Base-by-base conservation (phyloP, 73 alveolate genomes). In the Paramecium bursaria region DNA sequence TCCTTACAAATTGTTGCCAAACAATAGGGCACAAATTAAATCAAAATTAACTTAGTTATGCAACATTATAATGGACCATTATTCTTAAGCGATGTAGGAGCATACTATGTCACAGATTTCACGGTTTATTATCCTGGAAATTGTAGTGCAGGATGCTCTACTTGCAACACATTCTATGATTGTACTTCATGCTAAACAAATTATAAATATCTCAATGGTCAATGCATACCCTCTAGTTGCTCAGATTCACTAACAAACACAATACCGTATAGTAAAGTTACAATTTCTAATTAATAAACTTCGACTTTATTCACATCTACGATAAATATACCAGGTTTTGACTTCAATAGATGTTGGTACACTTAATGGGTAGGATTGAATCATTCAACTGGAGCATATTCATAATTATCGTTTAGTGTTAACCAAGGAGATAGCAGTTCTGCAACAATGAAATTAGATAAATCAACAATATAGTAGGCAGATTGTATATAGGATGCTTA, bases 281-380 rank as follows among this genome's bases (percentile, higher is more conserved):
- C 54, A n/a, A 39, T 67, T 4, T 22, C 22, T 7, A 57, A 67
- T 6, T 21, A 29, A 14, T 3, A 19, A 4, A 33, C 53, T 0
- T 1, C 82, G 0, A 42, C 53, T 35, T 13, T 35, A 3, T 67
- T 39, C 27, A 9, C 82, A 14, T 53, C 82, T 35, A 39, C 44
- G 6, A 67, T 67, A 10, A 33, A 31, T 21, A 67, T 67, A 14
- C 82, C 82, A 15, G 46, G 15, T 19, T 67, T 39, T 19, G 19
- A 33, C 44, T 67, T 67, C 9, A 10, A 31, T 15, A 47, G 42
- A 19, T 67, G 82, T 42, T 67, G 82, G 82, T 57, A 53, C 0
- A 57, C 82, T 35, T 39, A 67, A 35, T 67, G 82, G 82, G 82
- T 67, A 7, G 44, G 60, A 0, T 15, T 67, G 27, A 57, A 15